Evolutionary conservation across 495 filamentous ascomycete genomes (phyloP).

Genomic region (Penicillium riverlandense): DNA sequence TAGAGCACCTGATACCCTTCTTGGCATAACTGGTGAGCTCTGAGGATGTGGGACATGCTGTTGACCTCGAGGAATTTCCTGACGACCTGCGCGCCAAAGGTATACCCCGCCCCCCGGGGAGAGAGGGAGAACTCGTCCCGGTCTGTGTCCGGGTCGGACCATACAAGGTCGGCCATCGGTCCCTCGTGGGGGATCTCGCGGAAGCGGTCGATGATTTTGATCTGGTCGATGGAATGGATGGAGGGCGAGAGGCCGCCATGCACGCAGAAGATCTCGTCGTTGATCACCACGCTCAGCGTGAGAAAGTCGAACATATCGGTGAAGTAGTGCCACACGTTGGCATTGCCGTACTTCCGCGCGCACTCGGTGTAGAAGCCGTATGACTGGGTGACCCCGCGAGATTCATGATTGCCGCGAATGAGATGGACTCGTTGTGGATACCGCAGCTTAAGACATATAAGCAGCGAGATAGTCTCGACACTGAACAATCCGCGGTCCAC

Average conservation of each 20-base stretch:
- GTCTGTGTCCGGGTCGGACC: slow-evolving; percentile 94
- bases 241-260: slow-evolving; percentile 92
- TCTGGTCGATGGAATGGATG: slow-evolving; percentile 97
- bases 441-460: slow-evolving; percentile 89
- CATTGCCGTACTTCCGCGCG: slow-evolving; percentile 93
- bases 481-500: slow-evolving; percentile 96
- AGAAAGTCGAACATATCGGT: slow-evolving; percentile 99
- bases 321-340: slow-evolving; percentile 98
- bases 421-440: slow-evolving; percentile 89
- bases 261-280: slow-evolving; percentile 97
- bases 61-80: slow-evolving; percentile 97
- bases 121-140: slow-evolving; percentile 94
- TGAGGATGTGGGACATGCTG: slow-evolving; percentile 90
- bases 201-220: slow-evolving; percentile 98
- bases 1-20: slow-evolving; percentile 95
- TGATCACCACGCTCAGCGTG: slow-evolving; percentile 92
- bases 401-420: slow-evolving; percentile 96
- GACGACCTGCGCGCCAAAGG: slow-evolving; percentile 93
- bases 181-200: slow-evolving; percentile 97
- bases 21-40: slow-evolving; percentile 94
- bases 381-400: slow-evolving; percentile 92
- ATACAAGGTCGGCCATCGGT: slow-evolving; percentile 98
- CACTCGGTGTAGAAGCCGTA: slow-evolving; percentile 99
- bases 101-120: slow-evolving; percentile 91
- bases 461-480: slow-evolving; percentile 92